Percentiles rank a stretch among this genome's conserved stretches.
Evolutionary conservation across 768 basidiomycete species (phyloP).

Genomic region (Amanita pseudoporphyria): DNA sequence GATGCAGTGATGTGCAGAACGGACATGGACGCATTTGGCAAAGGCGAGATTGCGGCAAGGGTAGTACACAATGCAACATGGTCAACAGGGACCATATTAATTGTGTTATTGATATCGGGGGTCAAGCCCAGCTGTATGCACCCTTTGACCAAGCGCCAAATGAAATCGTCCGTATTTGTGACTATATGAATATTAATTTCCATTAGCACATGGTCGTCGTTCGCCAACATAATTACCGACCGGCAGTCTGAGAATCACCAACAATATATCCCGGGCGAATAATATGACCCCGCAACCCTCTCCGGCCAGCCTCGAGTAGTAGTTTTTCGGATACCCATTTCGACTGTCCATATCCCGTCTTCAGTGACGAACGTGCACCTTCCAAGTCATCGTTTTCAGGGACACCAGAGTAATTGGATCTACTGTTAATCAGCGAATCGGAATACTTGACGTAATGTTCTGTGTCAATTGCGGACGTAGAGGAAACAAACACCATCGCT

Average conservation of each 20-base stretch:
- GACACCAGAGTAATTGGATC: slow-evolving; percentile 49
- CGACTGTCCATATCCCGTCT: slow-evolving; percentile 92
- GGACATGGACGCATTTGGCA: slow-evolving; percentile 34
- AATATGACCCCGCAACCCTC: slow-evolving; percentile 80
- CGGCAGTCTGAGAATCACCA: slow-evolving; percentile 81
- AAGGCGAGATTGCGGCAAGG: slow-evolving; percentile 58
- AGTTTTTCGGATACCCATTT: slow-evolving; percentile 99
- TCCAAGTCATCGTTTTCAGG: slow-evolving; percentile 87
- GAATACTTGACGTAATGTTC: slow-evolving; percentile 85
- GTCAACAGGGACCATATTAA: slow-evolving; percentile 98
- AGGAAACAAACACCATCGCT: slow-evolving; percentile 82
- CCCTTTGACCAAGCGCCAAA: slow-evolving; percentile 98
- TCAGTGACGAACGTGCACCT: slow-evolving; percentile 62
- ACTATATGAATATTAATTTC: slow-evolving; percentile 35
- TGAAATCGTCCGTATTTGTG: slow-evolving; percentile 98
- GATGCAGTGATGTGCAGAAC: slow-evolving; percentile 82
- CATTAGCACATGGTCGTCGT: neutral
- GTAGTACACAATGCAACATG: slow-evolving; percentile 82
- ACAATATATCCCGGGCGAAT: slow-evolving; percentile 94
- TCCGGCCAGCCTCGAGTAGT: slow-evolving; percentile 80
- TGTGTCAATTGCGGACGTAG: slow-evolving; percentile 91
- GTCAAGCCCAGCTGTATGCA: slow-evolving; percentile 94
- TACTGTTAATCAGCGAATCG: slow-evolving; percentile 44
- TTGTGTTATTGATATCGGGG: slow-evolving; percentile 95
- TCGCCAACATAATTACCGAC: slow-evolving; percentile 30